Conservation (phyloP, 1,284 basidiomycete genomes). For the Melampsora abietis-canadensis region DNA sequence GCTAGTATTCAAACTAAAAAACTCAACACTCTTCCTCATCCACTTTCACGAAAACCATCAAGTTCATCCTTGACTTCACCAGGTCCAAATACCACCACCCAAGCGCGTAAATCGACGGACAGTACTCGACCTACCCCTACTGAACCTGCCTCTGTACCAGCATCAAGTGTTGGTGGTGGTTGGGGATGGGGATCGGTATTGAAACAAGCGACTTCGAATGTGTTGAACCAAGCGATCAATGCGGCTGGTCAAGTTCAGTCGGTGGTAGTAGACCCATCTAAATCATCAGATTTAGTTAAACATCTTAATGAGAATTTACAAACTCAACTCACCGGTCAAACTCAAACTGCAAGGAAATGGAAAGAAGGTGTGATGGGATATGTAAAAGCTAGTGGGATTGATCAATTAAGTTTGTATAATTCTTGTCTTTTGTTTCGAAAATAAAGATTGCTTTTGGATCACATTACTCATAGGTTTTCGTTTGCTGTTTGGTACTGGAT, state of each 20-base stretch:
- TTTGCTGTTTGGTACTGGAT: too few species aligned
- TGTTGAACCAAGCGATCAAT: slow-evolving; percentile 33
- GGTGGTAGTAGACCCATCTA: slow-evolving; percentile 26
- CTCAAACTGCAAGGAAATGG: slow-evolving; percentile 35
- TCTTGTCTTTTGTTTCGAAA: too few species aligned
- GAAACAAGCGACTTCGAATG: slow-evolving; percentile 36
- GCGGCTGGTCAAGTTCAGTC: slow-evolving; percentile 43
- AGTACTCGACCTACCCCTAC: too few species aligned
- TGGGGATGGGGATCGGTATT: slow-evolving; percentile 42
- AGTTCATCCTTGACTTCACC: slow-evolving; percentile 12
- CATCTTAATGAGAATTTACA: slow-evolving; percentile 24
- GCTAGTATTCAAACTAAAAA: slow-evolving; percentile 24
- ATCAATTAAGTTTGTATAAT: slow-evolving; percentile 24
- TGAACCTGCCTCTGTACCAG: neutral
- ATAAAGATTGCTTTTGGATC: too few species aligned
- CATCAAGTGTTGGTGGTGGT: neutral
- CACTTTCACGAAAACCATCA: slow-evolving; percentile 33
- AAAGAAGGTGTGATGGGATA: slow-evolving; percentile 37
- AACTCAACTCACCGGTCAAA: slow-evolving; percentile 23
- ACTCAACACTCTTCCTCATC: slow-evolving; percentile 3
- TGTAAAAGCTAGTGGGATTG: slow-evolving; percentile 40
- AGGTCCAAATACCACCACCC: neutral
- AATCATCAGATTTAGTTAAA: slow-evolving; percentile 41
- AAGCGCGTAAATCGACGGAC: neutral
- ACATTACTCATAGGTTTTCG: too few species aligned